Evolutionary conservation across 2,329 filamentous ascomycete genomes (phyloP), one percentile per base, ranked within the genome.

Genomic region (Exophiala viscosa): DNA sequence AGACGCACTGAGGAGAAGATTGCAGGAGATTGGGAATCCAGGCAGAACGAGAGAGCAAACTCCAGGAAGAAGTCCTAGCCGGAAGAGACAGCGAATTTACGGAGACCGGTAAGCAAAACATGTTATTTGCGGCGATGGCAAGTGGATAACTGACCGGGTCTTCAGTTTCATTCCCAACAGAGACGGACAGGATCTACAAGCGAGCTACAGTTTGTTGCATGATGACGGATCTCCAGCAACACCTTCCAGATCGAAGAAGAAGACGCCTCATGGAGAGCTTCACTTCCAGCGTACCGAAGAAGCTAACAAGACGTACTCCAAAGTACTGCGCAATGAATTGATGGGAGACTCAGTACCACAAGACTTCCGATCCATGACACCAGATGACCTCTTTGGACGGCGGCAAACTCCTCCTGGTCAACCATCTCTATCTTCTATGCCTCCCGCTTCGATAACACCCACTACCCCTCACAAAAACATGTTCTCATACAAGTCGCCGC

Each of bases 391-490:
- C 20, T 63, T 52, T 35, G 86, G 84, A 45, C 80, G 88, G 65
- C 87, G 88, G 45, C 84, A 87, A 61, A 96, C 92, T 5, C 91
- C 91, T 41, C 91, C 91, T 20, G 83, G 80, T 53, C 83, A 84
- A 62, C 70, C 72, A 14, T 75, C 83, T 11, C 74, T 79, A 11
- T 76, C 83, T 10, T 77, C 81, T 18, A 71, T 90, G n/a, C 85
- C 88, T 9, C 81, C 86, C 1, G 85, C 80, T 23, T 77, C 83
- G 51, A 78, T 93, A 53, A 96, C 92, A 0, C 93, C 93, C 0
- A 95, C 92, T 1, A 99, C 93, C 3, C 93, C 93, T 8, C 90
- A 96, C 71, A 97, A 96, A 73, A 99, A 99, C 62, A 82, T 99
- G 35, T 97, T 99, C 68, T 89, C 87, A 20, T 96, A 95, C 69